These are phyloP conservation scores for Gaeumannomyces tritici DNA, from an alignment of 2,329 filamentous ascomycete genomes.

Conservation along the genomic window DNA sequence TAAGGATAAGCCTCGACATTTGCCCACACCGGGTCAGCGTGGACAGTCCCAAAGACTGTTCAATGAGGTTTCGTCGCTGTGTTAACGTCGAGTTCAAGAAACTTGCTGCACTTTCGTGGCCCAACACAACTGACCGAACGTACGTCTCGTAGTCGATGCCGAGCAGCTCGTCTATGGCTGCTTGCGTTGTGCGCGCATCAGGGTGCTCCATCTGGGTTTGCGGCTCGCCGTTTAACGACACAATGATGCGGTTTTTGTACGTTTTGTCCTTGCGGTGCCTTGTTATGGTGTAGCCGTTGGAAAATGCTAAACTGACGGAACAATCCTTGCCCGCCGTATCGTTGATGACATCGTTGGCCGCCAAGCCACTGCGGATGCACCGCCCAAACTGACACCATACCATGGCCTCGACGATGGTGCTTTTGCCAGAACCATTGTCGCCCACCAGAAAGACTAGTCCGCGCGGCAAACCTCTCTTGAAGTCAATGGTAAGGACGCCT, in stretches of 20 bases:
- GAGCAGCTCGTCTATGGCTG: slow-evolving; percentile 18
- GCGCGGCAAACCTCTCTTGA: slow-evolving; percentile 13
- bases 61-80: slow-evolving; percentile 19
- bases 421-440: slow-evolving; percentile 21
- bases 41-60: slow-evolving; percentile 17
- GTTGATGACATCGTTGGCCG: slow-evolving; percentile 20
- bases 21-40: slow-evolving; percentile 12
- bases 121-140: slow-evolving; percentile 20
- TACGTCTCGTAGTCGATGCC: slow-evolving; percentile 21
- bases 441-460: slow-evolving; percentile 20
- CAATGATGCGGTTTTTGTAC: slow-evolving; percentile 16
- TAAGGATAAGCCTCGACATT: neutral
- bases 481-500: slow-evolving; percentile 16
- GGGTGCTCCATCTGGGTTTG: slow-evolving; percentile 18
- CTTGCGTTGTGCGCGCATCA: slow-evolving; percentile 14
- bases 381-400: slow-evolving; percentile 23
- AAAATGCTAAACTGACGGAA: slow-evolving; percentile 17
- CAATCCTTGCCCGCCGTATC: slow-evolving; percentile 18
- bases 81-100: slow-evolving; percentile 18
- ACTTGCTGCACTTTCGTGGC: slow-evolving; percentile 19
- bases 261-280: slow-evolving; percentile 17
- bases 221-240: slow-evolving; percentile 15
- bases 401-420: slow-evolving; percentile 22
- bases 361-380: slow-evolving; percentile 18
- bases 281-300: slow-evolving; percentile 20